These are phyloP conservation scores for Yamadazyma mexicana DNA, from an alignment of 1,139 yeast genomes.

Conservation along the genomic window DNA sequence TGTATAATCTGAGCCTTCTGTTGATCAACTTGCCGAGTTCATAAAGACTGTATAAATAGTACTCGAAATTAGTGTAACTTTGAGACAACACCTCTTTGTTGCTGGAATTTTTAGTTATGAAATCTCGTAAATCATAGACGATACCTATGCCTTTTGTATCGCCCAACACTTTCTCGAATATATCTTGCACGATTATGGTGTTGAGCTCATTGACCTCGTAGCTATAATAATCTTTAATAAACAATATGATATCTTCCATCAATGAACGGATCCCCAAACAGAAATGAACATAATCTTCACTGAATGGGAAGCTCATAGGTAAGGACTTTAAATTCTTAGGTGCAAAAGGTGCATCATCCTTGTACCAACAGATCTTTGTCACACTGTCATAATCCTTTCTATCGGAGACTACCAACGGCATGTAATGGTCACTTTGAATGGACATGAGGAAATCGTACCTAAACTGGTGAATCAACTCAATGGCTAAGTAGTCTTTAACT, in stretches of 20 bases:
- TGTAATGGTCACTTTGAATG: conserved; percentile 80
- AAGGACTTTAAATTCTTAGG: conserved; percentile 37
- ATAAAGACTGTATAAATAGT: conserved; percentile 64
- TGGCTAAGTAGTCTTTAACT: conserved; percentile 61
- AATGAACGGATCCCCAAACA: conserved; percentile 74
- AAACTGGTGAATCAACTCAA: conserved; percentile 56
- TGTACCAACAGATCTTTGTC: conserved; percentile 69
- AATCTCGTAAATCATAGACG: conserved; percentile 62
- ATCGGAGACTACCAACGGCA: conserved; percentile 76
- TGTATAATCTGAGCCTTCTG: conserved; percentile 46
- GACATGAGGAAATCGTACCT: conserved; percentile 59
- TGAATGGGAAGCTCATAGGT: conserved; percentile 84
- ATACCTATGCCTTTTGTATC: conserved; percentile 54
- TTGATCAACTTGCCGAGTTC: conserved; percentile 54
- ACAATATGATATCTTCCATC: conserved; percentile 60
- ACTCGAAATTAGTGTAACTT: conserved; percentile 82
- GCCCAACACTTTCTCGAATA: conserved; percentile 71
- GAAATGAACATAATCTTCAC: conserved; percentile 82
- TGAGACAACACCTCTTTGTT: conserved; percentile 92
- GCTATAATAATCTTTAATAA: conserved; percentile 66
- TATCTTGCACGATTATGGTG: conserved; percentile 51
- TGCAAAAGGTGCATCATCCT: conserved; percentile 48
- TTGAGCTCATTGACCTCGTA: conserved; percentile 47
- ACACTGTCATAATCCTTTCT: conserved; percentile 61
- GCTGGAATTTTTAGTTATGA: conserved; percentile 58